A percentile compares a stretch with the other conserved stretches of the same genome.
These are phyloP conservation scores for Telfairia occidentalis DNA, from an alignment of 331 rosid species.

Conservation along the genomic window DNA sequence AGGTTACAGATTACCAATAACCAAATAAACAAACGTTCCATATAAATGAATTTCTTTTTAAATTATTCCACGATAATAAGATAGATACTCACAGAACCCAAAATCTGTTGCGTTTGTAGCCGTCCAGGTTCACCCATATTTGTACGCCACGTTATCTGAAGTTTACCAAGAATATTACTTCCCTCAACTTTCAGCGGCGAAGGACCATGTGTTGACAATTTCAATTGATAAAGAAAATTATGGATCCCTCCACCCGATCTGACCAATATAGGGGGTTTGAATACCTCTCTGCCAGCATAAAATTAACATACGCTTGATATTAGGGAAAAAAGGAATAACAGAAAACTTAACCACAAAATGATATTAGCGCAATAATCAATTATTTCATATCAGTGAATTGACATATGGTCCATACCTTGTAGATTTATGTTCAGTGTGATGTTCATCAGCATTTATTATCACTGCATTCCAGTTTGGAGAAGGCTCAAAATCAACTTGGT, in stretches of 20 bases:
- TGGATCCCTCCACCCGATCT: slow-evolving; percentile 88
- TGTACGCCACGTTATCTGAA: slow-evolving; percentile 98
- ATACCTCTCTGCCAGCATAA: slow-evolving; percentile 47
- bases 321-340: slow-evolving; percentile 7
- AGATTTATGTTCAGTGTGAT: slow-evolving; percentile 31
- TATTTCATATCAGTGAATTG: slow-evolving; percentile 13
- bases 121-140: slow-evolving; percentile 98
- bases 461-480: slow-evolving; percentile 69
- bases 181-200: slow-evolving; percentile 69
- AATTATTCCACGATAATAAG: slow-evolving; percentile 11
- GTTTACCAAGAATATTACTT: slow-evolving; percentile 89
- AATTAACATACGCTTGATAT: slow-evolving; percentile 10
- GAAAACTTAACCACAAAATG: not conserved
- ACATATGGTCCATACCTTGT: slow-evolving; percentile 37
- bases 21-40: not conserved
- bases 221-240: slow-evolving; percentile 85
- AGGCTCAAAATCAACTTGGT: slow-evolving; percentile 98
- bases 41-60: not conserved
- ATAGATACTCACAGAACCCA: slow-evolving; percentile 75
- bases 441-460: slow-evolving; percentile 62
- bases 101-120: slow-evolving; percentile 90
- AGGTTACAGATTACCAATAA: no score
- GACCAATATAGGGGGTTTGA: slow-evolving; percentile 61
- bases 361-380: slow-evolving; percentile 7
- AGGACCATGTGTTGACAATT: slow-evolving; percentile 32